phyloP scores from a whole-genome alignment of 345 rosid genomes.

The Brassica nigra region DNA sequence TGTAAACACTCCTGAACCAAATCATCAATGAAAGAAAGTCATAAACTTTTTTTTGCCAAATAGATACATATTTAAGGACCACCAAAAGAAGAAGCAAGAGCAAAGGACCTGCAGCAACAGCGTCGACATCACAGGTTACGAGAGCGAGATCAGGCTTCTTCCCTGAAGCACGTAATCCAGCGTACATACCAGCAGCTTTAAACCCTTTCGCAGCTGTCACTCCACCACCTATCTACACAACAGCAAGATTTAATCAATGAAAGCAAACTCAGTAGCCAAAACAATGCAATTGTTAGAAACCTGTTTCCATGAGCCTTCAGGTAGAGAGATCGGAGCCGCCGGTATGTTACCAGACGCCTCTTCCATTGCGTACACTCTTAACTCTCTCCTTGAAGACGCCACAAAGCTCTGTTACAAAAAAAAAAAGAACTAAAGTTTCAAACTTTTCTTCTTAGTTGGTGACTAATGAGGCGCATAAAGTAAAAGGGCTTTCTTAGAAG shows the following conservation, averaged over 20 bases:
- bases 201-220: slow-evolving; percentile 97
- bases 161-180: slow-evolving; percentile 82
- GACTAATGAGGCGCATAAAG: not conserved
- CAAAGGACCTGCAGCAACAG: slow-evolving; percentile 64
- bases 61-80: not conserved
- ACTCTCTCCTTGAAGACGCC: slow-evolving; percentile 42
- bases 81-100: not conserved
- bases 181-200: slow-evolving; percentile 79
- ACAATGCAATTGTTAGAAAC: slow-evolving; percentile 19
- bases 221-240: slow-evolving; percentile 75
- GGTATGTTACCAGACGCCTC: slow-evolving; percentile 62
- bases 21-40: not conserved
- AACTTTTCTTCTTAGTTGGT: not conserved
- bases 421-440: not conserved
- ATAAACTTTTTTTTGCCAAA: slow-evolving; percentile 12
- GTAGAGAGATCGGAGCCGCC: slow-evolving; percentile 82
- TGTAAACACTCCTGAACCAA: slow-evolving; percentile 74
- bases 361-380: slow-evolving; percentile 40
- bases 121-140: slow-evolving; percentile 83
- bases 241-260: not conserved
- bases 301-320: slow-evolving; percentile 89
- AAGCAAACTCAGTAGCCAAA: not conserved
- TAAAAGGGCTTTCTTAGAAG: not conserved
- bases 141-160: slow-evolving; percentile 91
- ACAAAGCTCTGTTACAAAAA: slow-evolving; percentile 18